A percentile compares a stretch with the other conserved stretches of the same genome.
Evolutionary conservation across 2,329 filamentous ascomycete species (phyloP).

Genomic region (Periglandula ipomoeae): DNA sequence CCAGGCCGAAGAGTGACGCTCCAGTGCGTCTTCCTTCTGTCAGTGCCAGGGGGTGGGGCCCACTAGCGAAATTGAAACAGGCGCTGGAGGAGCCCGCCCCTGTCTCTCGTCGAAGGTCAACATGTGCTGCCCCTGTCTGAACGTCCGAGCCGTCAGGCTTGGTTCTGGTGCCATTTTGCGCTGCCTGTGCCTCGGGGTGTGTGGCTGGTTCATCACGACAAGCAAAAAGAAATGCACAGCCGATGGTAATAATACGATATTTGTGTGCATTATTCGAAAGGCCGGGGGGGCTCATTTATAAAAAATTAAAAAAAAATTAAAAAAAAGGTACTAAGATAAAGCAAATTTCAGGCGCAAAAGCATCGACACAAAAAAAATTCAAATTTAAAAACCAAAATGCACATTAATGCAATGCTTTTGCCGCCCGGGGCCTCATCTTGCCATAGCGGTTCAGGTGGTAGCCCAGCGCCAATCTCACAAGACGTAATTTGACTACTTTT

Average conservation of each 20-base stretch:
- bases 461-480: too few relatives aligned
- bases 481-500: too few relatives aligned
- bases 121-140: constrained; percentile 8
- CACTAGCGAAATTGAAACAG: constrained; percentile 15
- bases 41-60: constrained; percentile 12
- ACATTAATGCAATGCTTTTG: too few relatives aligned
- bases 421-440: too few relatives aligned
- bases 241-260: too few relatives aligned
- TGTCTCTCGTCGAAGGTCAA: background rate
- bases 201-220: background rate
- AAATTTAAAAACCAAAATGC: background rate
- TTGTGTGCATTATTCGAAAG: too few relatives aligned
- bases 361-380: too few relatives aligned
- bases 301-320: background rate
- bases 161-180: background rate
- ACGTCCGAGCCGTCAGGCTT: constrained; percentile 1
- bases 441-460: too few relatives aligned
- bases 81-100: constrained; percentile 4
- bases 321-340: too few relatives aligned
- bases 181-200: background rate
- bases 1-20: background rate
- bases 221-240: background rate
- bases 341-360: too few relatives aligned
- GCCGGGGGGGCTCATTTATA: too few relatives aligned
- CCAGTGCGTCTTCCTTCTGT: background rate